Conservation (phyloP, 768 basidiomycete genomes). For the Dendrothele bispora region DNA sequence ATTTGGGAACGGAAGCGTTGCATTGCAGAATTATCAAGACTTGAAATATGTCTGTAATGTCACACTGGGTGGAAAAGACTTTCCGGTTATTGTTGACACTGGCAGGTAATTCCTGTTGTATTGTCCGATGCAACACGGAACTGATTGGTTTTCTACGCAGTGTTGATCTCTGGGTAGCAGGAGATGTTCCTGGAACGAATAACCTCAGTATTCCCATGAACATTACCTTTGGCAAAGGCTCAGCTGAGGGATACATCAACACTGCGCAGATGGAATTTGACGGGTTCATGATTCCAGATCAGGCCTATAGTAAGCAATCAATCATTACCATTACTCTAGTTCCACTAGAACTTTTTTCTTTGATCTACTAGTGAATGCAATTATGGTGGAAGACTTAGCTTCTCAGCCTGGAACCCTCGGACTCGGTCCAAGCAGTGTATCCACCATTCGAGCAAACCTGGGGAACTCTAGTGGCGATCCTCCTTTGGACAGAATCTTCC, state of each 20-base stretch:
- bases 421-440: slow-evolving; percentile 19
- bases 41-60: too few species aligned
- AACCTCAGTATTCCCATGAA: slow-evolving; percentile 12
- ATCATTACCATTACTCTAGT: neutral
- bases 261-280: slow-evolving; percentile 15
- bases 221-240: slow-evolving; percentile 20
- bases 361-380: neutral
- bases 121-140: neutral
- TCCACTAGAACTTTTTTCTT: neutral
- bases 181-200: slow-evolving; percentile 11
- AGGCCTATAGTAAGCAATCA: slow-evolving; percentile 17
- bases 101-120: slow-evolving; percentile 15
- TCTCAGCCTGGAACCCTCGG: slow-evolving; percentile 14
- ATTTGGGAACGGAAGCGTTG: too few species aligned
- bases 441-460: slow-evolving; percentile 13
- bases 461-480: slow-evolving; percentile 13
- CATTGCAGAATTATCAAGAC: too few species aligned
- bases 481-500: slow-evolving; percentile 23
- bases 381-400: neutral
- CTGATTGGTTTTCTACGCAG: slow-evolving; percentile 4
- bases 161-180: slow-evolving; percentile 22
- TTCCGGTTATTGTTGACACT: slow-evolving; percentile 21
- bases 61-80: slow-evolving; percentile 15
- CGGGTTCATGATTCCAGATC: slow-evolving; percentile 15
- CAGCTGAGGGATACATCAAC: slow-evolving; percentile 16